Evolutionary conservation across 2,329 filamentous ascomycete genomes (phyloP), one percentile per base, ranked within the genome.

Genomic region (Ceratocystis cacaofunesta): DNA sequence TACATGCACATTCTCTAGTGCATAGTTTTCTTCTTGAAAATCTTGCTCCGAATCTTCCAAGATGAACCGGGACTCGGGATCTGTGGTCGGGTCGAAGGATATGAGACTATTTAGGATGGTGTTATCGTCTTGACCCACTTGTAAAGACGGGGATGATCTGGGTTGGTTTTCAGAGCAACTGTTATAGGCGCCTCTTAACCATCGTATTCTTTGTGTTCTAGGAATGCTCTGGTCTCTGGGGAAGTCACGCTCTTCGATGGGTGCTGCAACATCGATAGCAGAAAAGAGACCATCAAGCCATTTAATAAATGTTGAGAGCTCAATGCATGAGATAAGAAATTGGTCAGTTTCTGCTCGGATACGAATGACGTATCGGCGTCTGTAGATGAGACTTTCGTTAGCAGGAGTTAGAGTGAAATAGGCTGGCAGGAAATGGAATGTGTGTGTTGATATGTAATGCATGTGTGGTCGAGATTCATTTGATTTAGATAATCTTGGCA

Each of bases 321-420:
- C 81, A 63, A 82, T 76, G 69, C 86, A 86, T 1, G 85, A 85
- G 6, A 91, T 75, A 22, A 91, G 75, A 67, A 91, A 85, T 71
- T 91, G 88, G 69, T 91, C 86, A 1, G 84, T 84, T 74, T 91
- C 88, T 41, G 85, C 81, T 32, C 88, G 81, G 67, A 91, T 72
- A n/a, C 88, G 84, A 68, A 91, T 84, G 12, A 87, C 85, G 72
- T 86, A 86, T 65, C 80, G 79, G 63, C 81, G 79, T 71, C 81
- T 84, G 65, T 1, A 65, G 15, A 48, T 2, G 60, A 61, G 41
- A 61, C 61, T 66, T 43, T 62, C n/a, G 15, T 58, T 58, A 52
- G 17, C 25, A 28, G 12, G n/a, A 50, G 10, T 28, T 22, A 6
- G 8, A 52, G 12, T 28, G 22, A 52, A 25, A n/a, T 15, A 52